Evolutionary conservation across 352 stramenopile genomes (phyloP).

Genomic region (Hyaloperonospora brassicae): DNA sequence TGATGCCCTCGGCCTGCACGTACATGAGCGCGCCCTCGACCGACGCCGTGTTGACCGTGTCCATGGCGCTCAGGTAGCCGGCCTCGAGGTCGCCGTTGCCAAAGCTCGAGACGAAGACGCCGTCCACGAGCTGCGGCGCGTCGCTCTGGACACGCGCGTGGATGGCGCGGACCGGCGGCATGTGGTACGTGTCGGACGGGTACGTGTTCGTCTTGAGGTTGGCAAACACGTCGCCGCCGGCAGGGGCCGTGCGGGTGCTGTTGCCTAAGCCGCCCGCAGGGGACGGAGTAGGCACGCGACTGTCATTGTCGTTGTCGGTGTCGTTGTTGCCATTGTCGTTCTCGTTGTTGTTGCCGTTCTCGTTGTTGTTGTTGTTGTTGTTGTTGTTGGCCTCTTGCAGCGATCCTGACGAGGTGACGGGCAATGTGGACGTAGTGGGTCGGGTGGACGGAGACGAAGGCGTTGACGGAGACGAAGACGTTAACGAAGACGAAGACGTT

Average conservation of each 20-base stretch:
- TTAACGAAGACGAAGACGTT: not conserved
- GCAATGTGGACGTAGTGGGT: too few species aligned
- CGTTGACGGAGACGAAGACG: not conserved
- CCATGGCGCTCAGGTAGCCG: conserved; percentile 52
- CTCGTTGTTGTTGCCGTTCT: too few species aligned
- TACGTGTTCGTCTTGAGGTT: conserved; percentile 31
- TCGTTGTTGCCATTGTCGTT: not conserved
- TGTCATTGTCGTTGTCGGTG: conserved; percentile 3
- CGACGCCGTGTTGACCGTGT: conserved; percentile 66
- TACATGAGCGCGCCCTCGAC: conserved; percentile 76
- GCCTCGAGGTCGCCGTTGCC: conserved; percentile 40
- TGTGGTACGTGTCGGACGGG: conserved; percentile 40
- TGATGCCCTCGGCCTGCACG: conserved; percentile 74
- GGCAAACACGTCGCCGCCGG: conserved; percentile 19
- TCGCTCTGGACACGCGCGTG: conserved; percentile 72
- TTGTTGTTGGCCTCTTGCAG: too few species aligned
- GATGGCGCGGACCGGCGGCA: conserved; percentile 46
- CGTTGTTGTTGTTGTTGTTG: too few species aligned
- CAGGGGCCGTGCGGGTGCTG: not conserved
- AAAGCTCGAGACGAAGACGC: conserved; percentile 55
- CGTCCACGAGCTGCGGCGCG: conserved; percentile 44
- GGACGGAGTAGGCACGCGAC: too few species aligned
- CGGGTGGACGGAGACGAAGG: not conserved
- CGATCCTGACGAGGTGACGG: too few species aligned
- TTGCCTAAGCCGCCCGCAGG: too few species aligned